Evolutionary conservation across 2,329 filamentous ascomycete genomes (phyloP).

Genomic region (Xylaria sp.): DNA sequence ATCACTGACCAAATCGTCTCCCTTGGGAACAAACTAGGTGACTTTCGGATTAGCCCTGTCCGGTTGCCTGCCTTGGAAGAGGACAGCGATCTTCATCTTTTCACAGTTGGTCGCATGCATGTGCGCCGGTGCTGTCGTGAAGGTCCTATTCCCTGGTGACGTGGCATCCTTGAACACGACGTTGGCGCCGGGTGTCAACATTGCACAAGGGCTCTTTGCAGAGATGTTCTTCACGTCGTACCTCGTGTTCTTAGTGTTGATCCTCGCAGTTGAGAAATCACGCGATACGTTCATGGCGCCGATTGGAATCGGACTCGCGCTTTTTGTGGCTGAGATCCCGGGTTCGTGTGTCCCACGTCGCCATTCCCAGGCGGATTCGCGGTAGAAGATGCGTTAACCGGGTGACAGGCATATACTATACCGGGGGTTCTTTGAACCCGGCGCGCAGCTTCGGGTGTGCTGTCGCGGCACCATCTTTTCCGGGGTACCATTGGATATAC

Average conservation of each 20-base stretch:
- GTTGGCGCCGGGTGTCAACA: slow-evolving; percentile 33
- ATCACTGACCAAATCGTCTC: neutral
- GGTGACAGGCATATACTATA: slow-evolving; percentile 46
- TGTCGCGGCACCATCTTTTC: slow-evolving; percentile 45
- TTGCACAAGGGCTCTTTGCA: slow-evolving; percentile 61
- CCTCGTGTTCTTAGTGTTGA: slow-evolving; percentile 65
- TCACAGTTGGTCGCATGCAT: slow-evolving; percentile 61
- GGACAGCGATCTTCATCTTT: slow-evolving; percentile 53
- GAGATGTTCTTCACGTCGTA: slow-evolving; percentile 66
- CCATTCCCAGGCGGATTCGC: neutral
- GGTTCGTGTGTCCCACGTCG: slow-evolving; percentile 36
- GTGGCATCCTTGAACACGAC: slow-evolving; percentile 40
- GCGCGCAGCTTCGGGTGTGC: slow-evolving; percentile 53
- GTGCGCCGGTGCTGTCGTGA: slow-evolving; percentile 60
- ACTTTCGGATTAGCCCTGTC: slow-evolving; percentile 59
- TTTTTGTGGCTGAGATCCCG: slow-evolving; percentile 59
- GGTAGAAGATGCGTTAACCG: neutral
- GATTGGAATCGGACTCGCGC: slow-evolving; percentile 67
- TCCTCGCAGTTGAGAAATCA: slow-evolving; percentile 71
- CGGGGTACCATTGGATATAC: slow-evolving; percentile 51
- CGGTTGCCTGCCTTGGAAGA: slow-evolving; percentile 53
- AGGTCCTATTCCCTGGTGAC: slow-evolving; percentile 57
- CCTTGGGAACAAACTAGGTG: slow-evolving; percentile 36
- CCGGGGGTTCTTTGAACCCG: slow-evolving; percentile 51
- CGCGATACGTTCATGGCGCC: slow-evolving; percentile 70